Conservation (phyloP, 768 basidiomycete species). For the Ramaria sp. region DNA sequence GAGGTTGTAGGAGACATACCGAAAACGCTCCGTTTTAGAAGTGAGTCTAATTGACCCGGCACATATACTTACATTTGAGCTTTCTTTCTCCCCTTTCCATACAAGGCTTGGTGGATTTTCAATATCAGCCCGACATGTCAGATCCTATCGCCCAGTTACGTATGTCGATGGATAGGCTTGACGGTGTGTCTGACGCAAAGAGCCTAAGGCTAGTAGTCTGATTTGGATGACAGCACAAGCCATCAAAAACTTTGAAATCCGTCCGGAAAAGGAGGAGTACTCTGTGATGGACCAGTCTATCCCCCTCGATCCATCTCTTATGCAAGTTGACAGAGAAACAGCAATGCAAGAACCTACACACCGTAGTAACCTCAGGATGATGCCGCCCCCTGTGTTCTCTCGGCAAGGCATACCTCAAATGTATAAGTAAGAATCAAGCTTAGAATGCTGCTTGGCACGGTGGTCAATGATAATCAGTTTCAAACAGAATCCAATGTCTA, state of each 20-base stretch:
- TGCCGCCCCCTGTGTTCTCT: slow-evolving; percentile 87
- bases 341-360: slow-evolving; percentile 10
- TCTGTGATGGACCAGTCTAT: slow-evolving; percentile 21
- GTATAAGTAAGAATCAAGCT: slow-evolving; percentile 48
- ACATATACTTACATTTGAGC: neutral
- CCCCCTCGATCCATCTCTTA: slow-evolving; percentile 39
- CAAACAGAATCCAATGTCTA: slow-evolving; percentile 67
- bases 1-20: slow-evolving; percentile 65
- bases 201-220: neutral
- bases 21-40: slow-evolving; percentile 82
- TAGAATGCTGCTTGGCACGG: neutral
- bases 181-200: slow-evolving; percentile 43
- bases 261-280: slow-evolving; percentile 59
- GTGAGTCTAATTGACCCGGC: slow-evolving; percentile 35
- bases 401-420: slow-evolving; percentile 67
- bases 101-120: slow-evolving; percentile 91
- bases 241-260: slow-evolving; percentile 59
- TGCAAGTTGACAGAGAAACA: slow-evolving; percentile 11
- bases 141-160: slow-evolving; percentile 67
- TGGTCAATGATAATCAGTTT: slow-evolving; percentile 34
- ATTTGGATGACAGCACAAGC: slow-evolving; percentile 46
- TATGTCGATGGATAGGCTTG: slow-evolving; percentile 64
- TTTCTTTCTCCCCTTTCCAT: neutral
- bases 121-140: slow-evolving; percentile 64
- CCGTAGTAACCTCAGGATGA: slow-evolving; percentile 55